A percentile compares a stretch with the other conserved stretches of the same genome.
Conservation (phyloP, 129 eudicot species). For the Escallonia herrerae region DNA sequence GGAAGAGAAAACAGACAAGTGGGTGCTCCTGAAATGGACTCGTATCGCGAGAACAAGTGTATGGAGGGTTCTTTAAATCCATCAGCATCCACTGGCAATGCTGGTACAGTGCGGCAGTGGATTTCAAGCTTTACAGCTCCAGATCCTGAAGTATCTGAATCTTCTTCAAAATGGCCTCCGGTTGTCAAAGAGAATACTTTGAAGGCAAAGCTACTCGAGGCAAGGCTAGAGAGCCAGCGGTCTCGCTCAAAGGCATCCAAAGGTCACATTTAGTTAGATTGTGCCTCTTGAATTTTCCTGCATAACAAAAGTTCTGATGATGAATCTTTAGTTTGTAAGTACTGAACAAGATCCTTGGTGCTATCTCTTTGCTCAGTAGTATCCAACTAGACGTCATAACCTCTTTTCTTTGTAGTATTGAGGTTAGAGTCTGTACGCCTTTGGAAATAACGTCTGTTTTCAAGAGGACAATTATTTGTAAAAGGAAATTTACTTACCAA, state of each 20-base stretch:
- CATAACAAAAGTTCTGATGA: not conserved
- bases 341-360: not conserved
- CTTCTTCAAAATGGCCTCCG: constrained; percentile 21
- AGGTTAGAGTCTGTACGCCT: too few species aligned
- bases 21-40: not conserved
- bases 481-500: too few species aligned
- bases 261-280: constrained; percentile 1
- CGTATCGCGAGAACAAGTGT: not conserved
- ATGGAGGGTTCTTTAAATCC: constrained; percentile 22
- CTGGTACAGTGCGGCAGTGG: constrained; percentile 34
- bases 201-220: constrained; percentile 77
- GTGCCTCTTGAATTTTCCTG: too few species aligned
- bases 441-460: too few species aligned
- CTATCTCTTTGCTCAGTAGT: too few species aligned
- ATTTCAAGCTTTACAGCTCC: constrained; percentile 19
- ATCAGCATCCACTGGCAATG: constrained; percentile 17
- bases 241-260: constrained; percentile 30
- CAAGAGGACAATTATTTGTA: too few species aligned
- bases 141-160: constrained; percentile 25
- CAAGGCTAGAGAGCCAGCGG: constrained; percentile 56
- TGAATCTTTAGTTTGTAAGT: not conserved
- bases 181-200: constrained; percentile 46
- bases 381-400: too few species aligned
- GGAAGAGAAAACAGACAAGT: constrained; percentile 4
- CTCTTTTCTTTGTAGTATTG: too few species aligned